Evolutionary conservation across 345 rosid genomes (phyloP).

Genomic region (Citrus hindsii): DNA sequence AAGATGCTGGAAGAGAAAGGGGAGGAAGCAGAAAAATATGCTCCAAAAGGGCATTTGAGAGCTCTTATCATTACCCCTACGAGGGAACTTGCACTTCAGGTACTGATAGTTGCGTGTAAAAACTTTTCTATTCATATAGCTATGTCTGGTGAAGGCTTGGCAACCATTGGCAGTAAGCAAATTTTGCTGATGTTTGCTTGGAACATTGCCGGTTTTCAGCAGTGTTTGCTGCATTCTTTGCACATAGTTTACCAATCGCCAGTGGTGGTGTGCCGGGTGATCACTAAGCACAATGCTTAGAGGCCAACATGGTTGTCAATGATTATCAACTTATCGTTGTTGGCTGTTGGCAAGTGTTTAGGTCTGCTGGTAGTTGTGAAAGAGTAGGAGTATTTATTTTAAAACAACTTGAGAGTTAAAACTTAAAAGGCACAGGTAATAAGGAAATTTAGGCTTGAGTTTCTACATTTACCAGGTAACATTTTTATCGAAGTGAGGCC

Average conservation of each 20-base stretch:
- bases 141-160: background rate
- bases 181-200: background rate
- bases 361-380: background rate
- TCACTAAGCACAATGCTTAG: background rate
- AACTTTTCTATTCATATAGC: background rate
- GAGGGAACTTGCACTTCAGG: conserved; percentile 96
- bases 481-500: background rate
- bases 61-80: conserved; percentile 95
- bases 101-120: conserved; percentile 12
- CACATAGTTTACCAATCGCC: background rate
- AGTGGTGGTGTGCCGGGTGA: background rate
- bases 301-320: background rate
- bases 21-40: conserved; percentile 57
- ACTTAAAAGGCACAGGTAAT: background rate
- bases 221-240: background rate
- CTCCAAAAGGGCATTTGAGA: conserved; percentile 67
- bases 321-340: background rate
- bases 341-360: background rate
- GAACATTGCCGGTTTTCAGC: background rate
- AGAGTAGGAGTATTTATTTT: background rate
- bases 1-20: conserved; percentile 47
- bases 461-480: background rate
- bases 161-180: background rate
- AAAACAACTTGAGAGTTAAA: background rate
- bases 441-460: background rate